Percentiles rank a stretch among this genome's conserved stretches.
Evolutionary conservation across 352 stramenopile species (phyloP).

Genomic region (Phytophthora melonis): DNA sequence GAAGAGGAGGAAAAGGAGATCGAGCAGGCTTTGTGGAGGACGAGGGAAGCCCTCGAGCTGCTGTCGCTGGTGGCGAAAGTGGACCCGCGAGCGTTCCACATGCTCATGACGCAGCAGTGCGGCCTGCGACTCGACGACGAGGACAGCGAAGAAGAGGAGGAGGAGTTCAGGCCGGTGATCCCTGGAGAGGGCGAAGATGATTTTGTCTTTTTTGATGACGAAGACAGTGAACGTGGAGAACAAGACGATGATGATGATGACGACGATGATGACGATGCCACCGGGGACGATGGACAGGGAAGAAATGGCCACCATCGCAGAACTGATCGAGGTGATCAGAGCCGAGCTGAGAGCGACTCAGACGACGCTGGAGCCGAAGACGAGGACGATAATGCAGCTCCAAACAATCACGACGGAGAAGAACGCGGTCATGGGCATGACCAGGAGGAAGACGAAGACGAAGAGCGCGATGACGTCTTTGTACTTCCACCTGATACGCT

Average conservation of each 20-base stretch:
- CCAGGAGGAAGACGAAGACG: conserved; percentile 1
- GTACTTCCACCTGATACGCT: conserved; percentile 11
- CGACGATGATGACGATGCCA: background rate
- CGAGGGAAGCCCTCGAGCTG: conserved; percentile 23
- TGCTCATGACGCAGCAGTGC: conserved; percentile 27
- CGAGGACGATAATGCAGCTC: background rate
- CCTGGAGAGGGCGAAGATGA: conserved; percentile 9
- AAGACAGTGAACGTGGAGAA: conserved; percentile 15
- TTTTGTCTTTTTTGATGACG: conserved; percentile 9
- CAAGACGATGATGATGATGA: conserved; percentile 3
- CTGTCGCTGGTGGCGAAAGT: conserved; percentile 22
- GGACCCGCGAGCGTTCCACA: conserved; percentile 22
- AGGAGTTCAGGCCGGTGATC: conserved; percentile 12
- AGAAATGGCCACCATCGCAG: no score
- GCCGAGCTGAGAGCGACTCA: background rate
- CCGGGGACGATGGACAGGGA: no score
- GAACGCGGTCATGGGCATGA: background rate
- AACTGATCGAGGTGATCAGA: no score
- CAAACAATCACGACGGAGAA: background rate
- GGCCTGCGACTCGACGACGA: conserved; percentile 16
- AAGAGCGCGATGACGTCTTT: conserved; percentile 13
- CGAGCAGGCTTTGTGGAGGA: conserved; percentile 6
- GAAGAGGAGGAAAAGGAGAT: conserved; percentile 9
- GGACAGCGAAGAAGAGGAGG: conserved; percentile 21
- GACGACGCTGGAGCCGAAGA: background rate